Evolutionary conservation across 495 filamentous ascomycete genomes (phyloP), one percentile per base, ranked within the genome.

Genomic region (Podospora bellae-mahoneyi): DNA sequence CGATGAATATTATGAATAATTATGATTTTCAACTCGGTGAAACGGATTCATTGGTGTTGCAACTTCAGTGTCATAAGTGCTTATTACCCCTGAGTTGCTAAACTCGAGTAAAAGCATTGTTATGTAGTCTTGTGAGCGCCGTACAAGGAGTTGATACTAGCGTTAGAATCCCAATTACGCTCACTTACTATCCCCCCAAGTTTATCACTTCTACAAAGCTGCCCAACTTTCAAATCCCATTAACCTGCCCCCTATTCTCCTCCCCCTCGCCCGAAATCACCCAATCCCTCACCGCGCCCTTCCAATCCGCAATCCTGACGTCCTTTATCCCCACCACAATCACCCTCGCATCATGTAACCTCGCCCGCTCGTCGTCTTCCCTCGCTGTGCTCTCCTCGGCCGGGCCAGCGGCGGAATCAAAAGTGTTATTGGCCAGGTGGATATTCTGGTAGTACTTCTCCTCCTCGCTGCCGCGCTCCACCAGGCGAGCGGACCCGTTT

Each of bases 381-480:
- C 15, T 65, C 68, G 19, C 68, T 66, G 64, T 56, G 62, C 55
- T 66, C 67, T 23, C 78, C 68, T 68, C 62, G 71, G 63, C 54
- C 67, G 64, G 76, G n/a, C 39, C 63, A 3, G 59, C 19, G 53
- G 39, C 78, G 56, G 76, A 76, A 18, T 84, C 85, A 77, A 96
- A 96, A 0, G 91, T 94, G 77, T 98, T 96, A 75, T 97, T 97
- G 78, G 92, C 93, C 70, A 97, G 73, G 82, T 99, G 95, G 70
- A 82, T 82, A 64, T 87, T 86, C 71, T 91, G 90, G 72, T 90
- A 97, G 84, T 89, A 97, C 16, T 72, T 66, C 77, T 97, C 95
- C 73, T 96, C 91, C 55, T 91, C 90, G 2, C 87, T 91, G 2
- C 89, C 92, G 5, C 80, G 73, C 5, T 88, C 83, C 48, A 96